Percentiles rank a stretch among this genome's conserved stretches.
phyloP scores from a whole-genome alignment of 345 rosid species.

The Angophora floribunda region DNA sequence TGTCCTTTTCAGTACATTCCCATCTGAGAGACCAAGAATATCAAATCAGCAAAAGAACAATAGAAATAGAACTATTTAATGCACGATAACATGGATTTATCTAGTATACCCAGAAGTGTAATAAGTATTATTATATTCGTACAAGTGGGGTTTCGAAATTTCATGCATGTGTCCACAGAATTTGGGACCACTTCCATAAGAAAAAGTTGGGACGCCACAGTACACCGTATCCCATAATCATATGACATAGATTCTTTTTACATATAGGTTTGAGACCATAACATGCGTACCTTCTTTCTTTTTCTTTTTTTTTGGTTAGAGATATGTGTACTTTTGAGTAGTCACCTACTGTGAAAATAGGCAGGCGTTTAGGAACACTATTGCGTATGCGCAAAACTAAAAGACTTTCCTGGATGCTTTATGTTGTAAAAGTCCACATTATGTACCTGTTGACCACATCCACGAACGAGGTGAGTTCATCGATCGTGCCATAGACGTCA shows the following conservation, averaged over 20 bases:
- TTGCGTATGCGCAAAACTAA: background rate
- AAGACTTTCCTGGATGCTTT: background rate
- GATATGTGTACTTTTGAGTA: no score
- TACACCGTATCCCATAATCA: background rate
- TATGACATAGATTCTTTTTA: background rate
- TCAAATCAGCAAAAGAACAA: background rate
- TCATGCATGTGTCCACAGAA: background rate
- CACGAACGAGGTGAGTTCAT: background rate
- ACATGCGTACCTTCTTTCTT: no score
- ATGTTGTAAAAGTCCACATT: background rate
- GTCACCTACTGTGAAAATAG: background rate
- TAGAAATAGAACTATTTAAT: background rate
- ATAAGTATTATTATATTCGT: background rate
- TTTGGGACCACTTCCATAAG: background rate
- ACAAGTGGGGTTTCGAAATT: background rate
- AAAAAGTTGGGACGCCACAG: background rate
- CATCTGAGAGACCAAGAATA: conserved; percentile 2
- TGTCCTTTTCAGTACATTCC: conserved; percentile 3
- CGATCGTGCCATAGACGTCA: background rate
- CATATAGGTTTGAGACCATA: background rate
- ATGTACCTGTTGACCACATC: background rate
- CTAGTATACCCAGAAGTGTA: background rate
- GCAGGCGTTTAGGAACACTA: background rate
- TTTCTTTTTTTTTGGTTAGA: no score
- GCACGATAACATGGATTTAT: background rate